Base-by-base conservation (phyloP, 768 basidiomycete genomes). In the Podaxis sp. region DNA sequence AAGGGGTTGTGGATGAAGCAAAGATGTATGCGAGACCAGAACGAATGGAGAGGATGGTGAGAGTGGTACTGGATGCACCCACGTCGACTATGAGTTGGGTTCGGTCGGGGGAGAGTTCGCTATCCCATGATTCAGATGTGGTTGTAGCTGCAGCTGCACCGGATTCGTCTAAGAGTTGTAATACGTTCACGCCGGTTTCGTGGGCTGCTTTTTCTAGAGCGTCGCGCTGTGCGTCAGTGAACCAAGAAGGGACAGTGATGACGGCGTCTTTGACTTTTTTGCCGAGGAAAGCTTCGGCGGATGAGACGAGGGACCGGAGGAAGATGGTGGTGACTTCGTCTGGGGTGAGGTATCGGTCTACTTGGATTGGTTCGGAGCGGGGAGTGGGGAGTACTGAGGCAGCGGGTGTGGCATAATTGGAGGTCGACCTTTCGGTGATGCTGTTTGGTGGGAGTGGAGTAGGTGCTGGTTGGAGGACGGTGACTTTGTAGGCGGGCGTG, bases 281-380 rank as follows among this genome's bases (percentile, higher is more conserved):
- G 12, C 95, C 94, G 12, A 99, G 83, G 76, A 96, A 99, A 72
- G 95, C 94, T 67, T 89, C 85, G 5, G 96, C 96, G 40, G 93
- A 95, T 65, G 90, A 82, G 64, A 94, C 76, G 37, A 99, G 86
- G 2, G 91, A 93, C 57, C 80, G 80, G 40, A 99, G 81, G 84
- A 96, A 98, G 68, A 95, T 84, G 44, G 89, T 83, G 33, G 92
- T 85, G 12, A 89, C 91, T 70, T 98, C 95, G 17, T 87, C 85
- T 2, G 90, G 88, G 51, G 92, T 92, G 28, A 99, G 80, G 62
- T 89, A 82, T 48, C 92, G 89, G 52, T 85, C 84, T 1, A 78
- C 80, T 8, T 82, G 81, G 11, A 82, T 77, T n/a, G 90, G 91
- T 72, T 87, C 89, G 1, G 87, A 87, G 49, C 88, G 85, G 4